Base-by-base conservation (phyloP, 2,329 filamentous ascomycete genomes). In the Penicillium oxalicum region DNA sequence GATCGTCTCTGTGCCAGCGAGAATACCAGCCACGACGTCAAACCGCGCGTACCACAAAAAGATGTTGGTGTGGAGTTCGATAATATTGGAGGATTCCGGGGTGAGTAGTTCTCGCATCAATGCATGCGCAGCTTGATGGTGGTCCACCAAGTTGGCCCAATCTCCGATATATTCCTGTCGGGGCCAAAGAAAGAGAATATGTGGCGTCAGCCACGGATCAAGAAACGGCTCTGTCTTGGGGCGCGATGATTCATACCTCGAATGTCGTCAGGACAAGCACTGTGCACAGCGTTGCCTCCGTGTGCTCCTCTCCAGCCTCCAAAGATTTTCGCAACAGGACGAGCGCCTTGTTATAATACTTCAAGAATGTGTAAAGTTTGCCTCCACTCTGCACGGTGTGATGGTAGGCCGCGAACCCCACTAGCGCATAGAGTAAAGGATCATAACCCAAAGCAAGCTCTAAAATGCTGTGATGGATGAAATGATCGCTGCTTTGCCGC, bases 251-350 rank as follows among this genome's bases (percentile, higher is more conserved):
- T 9, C 55, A 62, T 76, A 94, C 90, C 80, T 98, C 93, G 48
- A 96, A 93, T 3, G 88, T 94, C 47, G 91, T 90, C 43, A 97
- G 79, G 61, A 97, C 91, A 37, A 98, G 73, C 18, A 97, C 91
- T 0, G 91, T 94, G 51, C 96, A 68, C 29, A 97, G 74, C 0
- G 86, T 95, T 5, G 84, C 80, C 43, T 90, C 76, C 32, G 74
- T 86, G 55, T 88, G 83, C 51, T 81, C 81, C 54, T 89, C 84
- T 49, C 82, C 83, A 46, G 79, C 83, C 53, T 83, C 82, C 13
- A 97, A 72, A 4, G 83, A 85, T 32, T 78, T 77, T 7, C 94
- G 77, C 13, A 98, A 77, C 26, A 89, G 72, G 1, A 80, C 85
- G 27, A 98, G 86, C 8, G 91, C 91, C 63, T 83, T 86, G 68